Conservation (phyloP, 768 basidiomycete genomes). For the Coprinellus micaceus region DNA sequence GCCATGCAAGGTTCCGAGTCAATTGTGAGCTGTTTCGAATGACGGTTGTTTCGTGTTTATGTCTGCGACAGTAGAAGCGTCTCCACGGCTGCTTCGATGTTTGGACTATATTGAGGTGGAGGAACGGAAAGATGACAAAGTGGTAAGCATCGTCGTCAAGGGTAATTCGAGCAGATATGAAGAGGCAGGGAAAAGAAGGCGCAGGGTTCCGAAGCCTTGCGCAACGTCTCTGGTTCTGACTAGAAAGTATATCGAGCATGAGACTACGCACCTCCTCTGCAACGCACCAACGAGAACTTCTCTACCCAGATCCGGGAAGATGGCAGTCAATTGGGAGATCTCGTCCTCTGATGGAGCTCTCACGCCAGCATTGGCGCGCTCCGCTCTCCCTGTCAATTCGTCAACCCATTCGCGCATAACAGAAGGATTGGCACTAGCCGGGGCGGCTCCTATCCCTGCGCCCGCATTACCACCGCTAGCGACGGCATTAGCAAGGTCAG, state of each 20-base stretch:
- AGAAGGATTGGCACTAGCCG: conserved; percentile 33
- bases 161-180: too few relatives aligned
- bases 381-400: conserved; percentile 66
- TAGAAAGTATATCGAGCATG: too few relatives aligned
- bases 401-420: conserved; percentile 79
- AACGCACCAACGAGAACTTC: conserved; percentile 73
- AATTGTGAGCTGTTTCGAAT: neutral
- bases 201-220: neutral
- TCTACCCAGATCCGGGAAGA: conserved; percentile 81
- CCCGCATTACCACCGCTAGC: neutral
- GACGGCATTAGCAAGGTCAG: conserved; percentile 8
- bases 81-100: conserved; percentile 80
- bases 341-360: conserved; percentile 74
- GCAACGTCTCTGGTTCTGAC: conserved; percentile 3
- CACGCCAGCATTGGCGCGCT: conserved; percentile 51
- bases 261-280: conserved; percentile 64
- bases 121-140: conserved; percentile 5
- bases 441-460: conserved; percentile 20
- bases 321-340: conserved; percentile 65
- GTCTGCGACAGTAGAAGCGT: conserved; percentile 57
- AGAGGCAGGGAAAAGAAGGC: too few relatives aligned
- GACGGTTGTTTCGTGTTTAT: conserved; percentile 16
- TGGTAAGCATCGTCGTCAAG: neutral
- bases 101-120: conserved; percentile 44
- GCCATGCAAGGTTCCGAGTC: neutral